phyloP scores from a whole-genome alignment of 257 asterid genomes.

The Jacaranda mimosifolia region DNA sequence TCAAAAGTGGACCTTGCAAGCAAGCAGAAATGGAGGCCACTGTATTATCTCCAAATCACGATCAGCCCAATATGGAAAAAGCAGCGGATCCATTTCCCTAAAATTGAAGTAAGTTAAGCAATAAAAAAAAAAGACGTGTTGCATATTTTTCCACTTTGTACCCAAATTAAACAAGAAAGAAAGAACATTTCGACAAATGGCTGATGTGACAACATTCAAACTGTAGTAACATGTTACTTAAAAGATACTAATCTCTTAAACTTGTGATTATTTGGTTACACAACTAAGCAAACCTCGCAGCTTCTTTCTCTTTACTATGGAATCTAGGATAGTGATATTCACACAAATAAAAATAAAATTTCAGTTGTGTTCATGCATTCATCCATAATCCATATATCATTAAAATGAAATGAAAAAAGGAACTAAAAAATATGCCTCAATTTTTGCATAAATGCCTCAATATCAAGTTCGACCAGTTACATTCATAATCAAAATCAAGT shows the following conservation, averaged over 20 bases:
- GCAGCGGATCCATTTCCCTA: constrained; percentile 99
- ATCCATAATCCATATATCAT: constrained; percentile 13
- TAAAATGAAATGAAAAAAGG: not conserved
- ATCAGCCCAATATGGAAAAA: constrained; percentile 99
- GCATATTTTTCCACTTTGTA: not conserved
- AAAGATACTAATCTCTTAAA: constrained; percentile 98
- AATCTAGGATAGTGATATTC: constrained; percentile 50
- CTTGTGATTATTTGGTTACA: constrained; percentile 91
- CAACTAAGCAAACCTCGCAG: constrained; percentile 87
- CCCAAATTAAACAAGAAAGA: constrained; percentile 18
- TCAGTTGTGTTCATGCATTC: not conserved
- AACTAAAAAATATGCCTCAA: not conserved
- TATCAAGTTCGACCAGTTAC: constrained; percentile 1
- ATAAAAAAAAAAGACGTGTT: constrained; percentile 25
- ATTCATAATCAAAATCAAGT: not conserved
- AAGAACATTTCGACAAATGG: constrained; percentile 14
- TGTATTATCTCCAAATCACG: constrained; percentile 90
- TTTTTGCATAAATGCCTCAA: not conserved
- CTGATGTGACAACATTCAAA: constrained; percentile 34
- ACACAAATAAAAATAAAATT: constrained; percentile 21
- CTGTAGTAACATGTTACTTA: constrained; percentile 74
- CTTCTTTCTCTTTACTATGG: constrained; percentile 80
- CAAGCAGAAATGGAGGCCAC: constrained; percentile 99
- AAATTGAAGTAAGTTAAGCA: constrained; percentile 38
- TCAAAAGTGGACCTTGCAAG: constrained; percentile 81